Conservation (phyloP, 257 asterid species). For the Solanum bulbocastanum region DNA sequence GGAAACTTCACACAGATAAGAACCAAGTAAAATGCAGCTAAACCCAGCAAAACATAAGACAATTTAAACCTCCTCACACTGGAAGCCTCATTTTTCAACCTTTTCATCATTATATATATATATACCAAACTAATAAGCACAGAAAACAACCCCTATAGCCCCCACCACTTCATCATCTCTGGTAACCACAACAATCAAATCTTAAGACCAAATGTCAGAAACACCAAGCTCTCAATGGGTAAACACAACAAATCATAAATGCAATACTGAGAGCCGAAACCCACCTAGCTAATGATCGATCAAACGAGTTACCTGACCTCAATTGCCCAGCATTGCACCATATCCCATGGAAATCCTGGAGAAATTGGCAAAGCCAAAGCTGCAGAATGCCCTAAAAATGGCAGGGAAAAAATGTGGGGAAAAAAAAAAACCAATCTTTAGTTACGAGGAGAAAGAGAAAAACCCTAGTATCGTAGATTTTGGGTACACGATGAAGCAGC, state of each 20-base stretch:
- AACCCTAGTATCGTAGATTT: not conserved
- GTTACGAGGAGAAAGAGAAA: not conserved
- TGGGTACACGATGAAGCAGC: not conserved
- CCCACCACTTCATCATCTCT: not conserved
- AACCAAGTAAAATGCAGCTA: conserved; percentile 62
- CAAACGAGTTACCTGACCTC: not conserved
- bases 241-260: not conserved
- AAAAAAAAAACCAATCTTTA: not conserved
- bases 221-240: not conserved
- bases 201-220: not conserved
- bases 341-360: not conserved
- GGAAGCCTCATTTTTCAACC: conserved; percentile 53
- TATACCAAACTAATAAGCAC: not conserved
- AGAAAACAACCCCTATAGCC: not conserved
- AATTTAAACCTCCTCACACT: conserved; percentile 56
- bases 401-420: not conserved
- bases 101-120: conserved; percentile 38
- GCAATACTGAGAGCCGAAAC: not conserved
- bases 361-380: not conserved
- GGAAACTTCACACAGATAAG: conserved; percentile 63
- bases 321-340: not conserved
- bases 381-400: not conserved
- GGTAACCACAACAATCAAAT: not conserved
- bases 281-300: not conserved
- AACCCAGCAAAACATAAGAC: conserved; percentile 50